phyloP scores from a whole-genome alignment of 164 flowering plant species.

The Aristolochia fimbriata region DNA sequence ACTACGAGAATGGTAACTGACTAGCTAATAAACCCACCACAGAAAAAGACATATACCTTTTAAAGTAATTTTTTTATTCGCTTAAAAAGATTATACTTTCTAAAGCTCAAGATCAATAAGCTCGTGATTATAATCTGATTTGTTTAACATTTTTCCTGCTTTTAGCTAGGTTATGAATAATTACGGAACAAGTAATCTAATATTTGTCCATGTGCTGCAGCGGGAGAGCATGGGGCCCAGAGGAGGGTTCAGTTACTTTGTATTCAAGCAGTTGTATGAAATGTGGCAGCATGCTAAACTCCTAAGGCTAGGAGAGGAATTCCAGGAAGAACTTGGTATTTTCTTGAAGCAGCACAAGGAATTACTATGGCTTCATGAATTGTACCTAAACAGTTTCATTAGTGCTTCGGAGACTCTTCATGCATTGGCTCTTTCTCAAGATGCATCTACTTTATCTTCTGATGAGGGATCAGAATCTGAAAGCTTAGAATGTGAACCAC shows the following conservation, averaged over 20 bases:
- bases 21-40: too few species aligned
- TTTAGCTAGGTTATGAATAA: too few species aligned
- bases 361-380: constrained; percentile 90
- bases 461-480: constrained; percentile 27
- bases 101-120: too few species aligned
- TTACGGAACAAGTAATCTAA: too few species aligned
- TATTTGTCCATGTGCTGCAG: constrained; percentile 44
- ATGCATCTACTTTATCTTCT: constrained; percentile 20
- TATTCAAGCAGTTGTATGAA: constrained; percentile 55
- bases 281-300: constrained; percentile 58
- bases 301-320: constrained; percentile 91
- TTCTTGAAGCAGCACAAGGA: constrained; percentile 62
- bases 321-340: constrained; percentile 65
- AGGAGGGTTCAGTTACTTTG: constrained; percentile 85
- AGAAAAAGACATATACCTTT: too few species aligned
- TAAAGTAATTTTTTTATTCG: too few species aligned
- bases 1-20: too few species aligned
- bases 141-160: too few species aligned
- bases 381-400: constrained; percentile 70
- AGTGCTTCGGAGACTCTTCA: constrained; percentile 90
- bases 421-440: constrained; percentile 60
- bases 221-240: constrained; percentile 77
- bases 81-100: too few species aligned
- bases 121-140: too few species aligned
- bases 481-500: constrained; percentile 6